Conservation (phyloP, 1,284 basidiomycete genomes). For the Peniophora sp. region DNA sequence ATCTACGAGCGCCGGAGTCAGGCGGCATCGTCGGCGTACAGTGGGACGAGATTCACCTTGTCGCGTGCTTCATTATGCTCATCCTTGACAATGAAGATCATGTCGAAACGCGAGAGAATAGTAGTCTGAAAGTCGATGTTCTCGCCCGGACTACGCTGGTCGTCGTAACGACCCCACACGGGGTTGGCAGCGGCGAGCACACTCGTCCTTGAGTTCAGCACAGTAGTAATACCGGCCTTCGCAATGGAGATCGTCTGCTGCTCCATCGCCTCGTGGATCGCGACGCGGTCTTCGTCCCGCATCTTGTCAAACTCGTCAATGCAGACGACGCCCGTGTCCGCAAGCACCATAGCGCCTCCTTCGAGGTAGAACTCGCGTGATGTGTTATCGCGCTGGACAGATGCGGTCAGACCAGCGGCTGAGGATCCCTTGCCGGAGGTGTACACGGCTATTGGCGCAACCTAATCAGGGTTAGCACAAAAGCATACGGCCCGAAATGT, state of each 20-base stretch:
- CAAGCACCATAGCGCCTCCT: slow-evolving; percentile 98
- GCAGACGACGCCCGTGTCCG: slow-evolving; percentile 97
- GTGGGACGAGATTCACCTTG: slow-evolving; percentile 43
- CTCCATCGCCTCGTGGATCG: slow-evolving; percentile 99
- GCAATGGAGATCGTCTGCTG: slow-evolving; percentile 99
- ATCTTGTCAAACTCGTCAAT: slow-evolving; percentile 99
- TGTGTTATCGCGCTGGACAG: slow-evolving; percentile 89
- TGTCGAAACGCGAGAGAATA: slow-evolving; percentile 96
- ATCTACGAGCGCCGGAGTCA: slow-evolving; percentile 41
- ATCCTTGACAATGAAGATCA: slow-evolving; percentile 99
- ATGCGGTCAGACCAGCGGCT: slow-evolving; percentile 96
- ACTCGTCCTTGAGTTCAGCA: slow-evolving; percentile 92
- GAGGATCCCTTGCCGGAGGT: slow-evolving; percentile 98
- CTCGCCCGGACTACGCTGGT: slow-evolving; percentile 96
- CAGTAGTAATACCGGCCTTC: slow-evolving; percentile 98
- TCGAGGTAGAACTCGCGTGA: slow-evolving; percentile 99
- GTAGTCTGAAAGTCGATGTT: slow-evolving; percentile 99
- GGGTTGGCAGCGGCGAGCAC: slow-evolving; percentile 98
- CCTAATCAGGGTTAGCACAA: slow-evolving; percentile 33
- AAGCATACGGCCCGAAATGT: not conserved
- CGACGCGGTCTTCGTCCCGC: slow-evolving; percentile 98
- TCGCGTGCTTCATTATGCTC: slow-evolving; percentile 96
- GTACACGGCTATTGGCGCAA: slow-evolving; percentile 96
- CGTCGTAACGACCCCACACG: slow-evolving; percentile 97
- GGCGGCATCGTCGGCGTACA: not conserved